These are phyloP conservation scores for Drechslerella dactyloides DNA, from an alignment of 2,329 filamentous ascomycete genomes.

Conservation along the genomic window DNA sequence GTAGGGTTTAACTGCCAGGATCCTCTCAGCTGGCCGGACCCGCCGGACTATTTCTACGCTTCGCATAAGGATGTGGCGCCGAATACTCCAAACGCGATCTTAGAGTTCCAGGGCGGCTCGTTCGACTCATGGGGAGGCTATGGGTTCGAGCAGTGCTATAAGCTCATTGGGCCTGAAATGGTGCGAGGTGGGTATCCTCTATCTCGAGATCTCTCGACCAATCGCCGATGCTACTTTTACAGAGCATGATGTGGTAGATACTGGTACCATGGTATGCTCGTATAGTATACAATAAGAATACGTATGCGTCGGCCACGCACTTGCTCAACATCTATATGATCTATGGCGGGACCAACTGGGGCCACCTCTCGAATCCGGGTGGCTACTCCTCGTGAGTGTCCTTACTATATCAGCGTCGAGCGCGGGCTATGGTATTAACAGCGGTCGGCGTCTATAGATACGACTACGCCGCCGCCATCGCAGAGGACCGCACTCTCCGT, in stretches of 20 bases:
- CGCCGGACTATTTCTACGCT: slow-evolving; percentile 66
- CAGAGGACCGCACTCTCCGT: slow-evolving; percentile 72
- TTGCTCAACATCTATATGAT: slow-evolving; percentile 80
- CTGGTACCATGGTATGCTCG: background rate
- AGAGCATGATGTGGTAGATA: background rate
- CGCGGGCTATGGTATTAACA: slow-evolving; percentile 20
- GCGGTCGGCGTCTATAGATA: slow-evolving; percentile 58
- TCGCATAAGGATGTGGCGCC: slow-evolving; percentile 69
- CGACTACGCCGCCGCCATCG: slow-evolving; percentile 69
- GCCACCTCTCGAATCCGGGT: slow-evolving; percentile 62
- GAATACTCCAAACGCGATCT: slow-evolving; percentile 69
- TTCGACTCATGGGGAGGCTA: slow-evolving; percentile 77
- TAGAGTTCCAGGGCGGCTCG: slow-evolving; percentile 72
- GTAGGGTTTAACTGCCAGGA: slow-evolving; percentile 68
- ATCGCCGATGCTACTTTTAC: background rate
- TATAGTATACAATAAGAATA: slow-evolving; percentile 75
- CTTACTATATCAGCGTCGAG: no score
- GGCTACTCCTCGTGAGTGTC: slow-evolving; percentile 46
- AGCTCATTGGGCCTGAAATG: slow-evolving; percentile 74
- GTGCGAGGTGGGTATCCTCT: slow-evolving; percentile 61
- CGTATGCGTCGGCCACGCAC: slow-evolving; percentile 69
- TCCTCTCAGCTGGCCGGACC: slow-evolving; percentile 59
- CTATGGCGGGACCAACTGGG: slow-evolving; percentile 83
- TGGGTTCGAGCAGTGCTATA: slow-evolving; percentile 71
- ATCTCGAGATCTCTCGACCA: background rate